phyloP scores from a whole-genome alignment of 306 rosid species.

The Chamaecrista fasciculata region DNA sequence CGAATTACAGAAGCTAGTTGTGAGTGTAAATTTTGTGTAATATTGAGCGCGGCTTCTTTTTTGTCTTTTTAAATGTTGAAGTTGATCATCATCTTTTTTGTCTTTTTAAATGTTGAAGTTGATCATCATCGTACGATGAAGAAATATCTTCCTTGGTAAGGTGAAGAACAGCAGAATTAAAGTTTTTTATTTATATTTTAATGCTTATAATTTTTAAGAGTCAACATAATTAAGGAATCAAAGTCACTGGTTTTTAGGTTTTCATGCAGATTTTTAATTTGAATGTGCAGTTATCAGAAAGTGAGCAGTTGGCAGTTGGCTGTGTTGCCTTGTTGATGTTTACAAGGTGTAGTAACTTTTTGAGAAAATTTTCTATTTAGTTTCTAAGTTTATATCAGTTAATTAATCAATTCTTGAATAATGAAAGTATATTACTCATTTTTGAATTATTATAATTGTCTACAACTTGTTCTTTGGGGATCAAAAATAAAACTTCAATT shows the following conservation, averaged over 20 bases:
- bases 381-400: too few species aligned
- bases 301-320: too few species aligned
- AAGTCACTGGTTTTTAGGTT: neutral
- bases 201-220: neutral
- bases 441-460: too few species aligned
- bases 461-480: too few species aligned
- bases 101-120: neutral
- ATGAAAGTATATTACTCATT: too few species aligned
- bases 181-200: neutral
- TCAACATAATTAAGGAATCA: neutral
- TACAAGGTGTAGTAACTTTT: too few species aligned
- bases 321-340: too few species aligned
- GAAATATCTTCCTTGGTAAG: too few species aligned
- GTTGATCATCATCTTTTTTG: neutral
- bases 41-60: neutral
- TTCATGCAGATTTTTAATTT: too few species aligned
- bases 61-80: slow-evolving; percentile 2
- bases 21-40: slow-evolving; percentile 41
- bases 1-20: slow-evolving; percentile 30
- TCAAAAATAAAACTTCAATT: too few species aligned
- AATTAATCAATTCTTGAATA: too few species aligned
- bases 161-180: neutral
- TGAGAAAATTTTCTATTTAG: too few species aligned
- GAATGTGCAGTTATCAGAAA: neutral
- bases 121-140: neutral